Conservation (phyloP, 2,329 filamentous ascomycete species). For the Xylariales sp. region DNA sequence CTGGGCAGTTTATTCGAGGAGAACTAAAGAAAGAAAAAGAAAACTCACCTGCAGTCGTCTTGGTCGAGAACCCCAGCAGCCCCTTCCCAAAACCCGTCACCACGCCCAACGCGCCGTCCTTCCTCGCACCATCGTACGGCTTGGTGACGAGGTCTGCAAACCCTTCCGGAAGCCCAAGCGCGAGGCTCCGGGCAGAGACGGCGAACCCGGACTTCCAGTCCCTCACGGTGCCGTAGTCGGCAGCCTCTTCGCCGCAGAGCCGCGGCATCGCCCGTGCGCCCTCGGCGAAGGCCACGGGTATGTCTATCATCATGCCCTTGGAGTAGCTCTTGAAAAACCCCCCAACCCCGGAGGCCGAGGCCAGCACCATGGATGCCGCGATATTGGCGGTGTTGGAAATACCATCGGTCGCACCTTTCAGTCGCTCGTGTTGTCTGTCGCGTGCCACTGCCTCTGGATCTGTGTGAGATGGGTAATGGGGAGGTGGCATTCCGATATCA, state of each 20-base stretch:
- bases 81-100: background rate
- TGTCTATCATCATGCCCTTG: conserved; percentile 28
- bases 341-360: conserved; percentile 19
- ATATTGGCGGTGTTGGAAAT: too few relatives aligned
- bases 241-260: conserved; percentile 29
- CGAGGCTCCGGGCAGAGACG: background rate
- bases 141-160: conserved; percentile 1
- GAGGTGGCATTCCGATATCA: too few relatives aligned
- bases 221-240: conserved; percentile 24
- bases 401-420: too few relatives aligned
- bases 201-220: conserved; percentile 25
- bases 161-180: background rate
- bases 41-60: background rate
- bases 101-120: background rate
- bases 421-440: too few relatives aligned
- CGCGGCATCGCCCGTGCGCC: conserved; percentile 27
- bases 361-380: conserved; percentile 6
- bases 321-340: too few relatives aligned
- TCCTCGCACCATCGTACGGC: background rate
- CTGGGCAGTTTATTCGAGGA: background rate
- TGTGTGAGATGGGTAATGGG: too few relatives aligned
- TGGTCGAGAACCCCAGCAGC: conserved; percentile 1
- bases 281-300: conserved; percentile 29
- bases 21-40: background rate
- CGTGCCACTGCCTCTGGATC: too few relatives aligned